Conservation (phyloP, 306 rosid genomes). For the Acacia melanoxylon region DNA sequence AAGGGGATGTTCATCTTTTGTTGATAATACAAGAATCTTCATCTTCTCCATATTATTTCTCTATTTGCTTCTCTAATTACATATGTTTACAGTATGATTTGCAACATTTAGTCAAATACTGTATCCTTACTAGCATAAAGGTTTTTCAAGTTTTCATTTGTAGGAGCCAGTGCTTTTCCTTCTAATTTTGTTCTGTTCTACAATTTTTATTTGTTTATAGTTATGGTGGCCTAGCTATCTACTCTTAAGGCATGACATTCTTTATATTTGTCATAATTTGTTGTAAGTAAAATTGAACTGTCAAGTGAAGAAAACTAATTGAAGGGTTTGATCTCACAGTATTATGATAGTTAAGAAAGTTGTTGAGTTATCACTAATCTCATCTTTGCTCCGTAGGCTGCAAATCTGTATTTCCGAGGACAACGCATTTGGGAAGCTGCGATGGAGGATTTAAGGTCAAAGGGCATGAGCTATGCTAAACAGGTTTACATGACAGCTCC, state of each 20-base stretch:
- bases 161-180: background rate
- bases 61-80: too few relatives aligned
- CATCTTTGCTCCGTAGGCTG: conserved; percentile 48
- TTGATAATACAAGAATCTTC: too few relatives aligned
- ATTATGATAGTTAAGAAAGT: conserved; percentile 6
- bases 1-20: too few relatives aligned
- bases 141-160: background rate
- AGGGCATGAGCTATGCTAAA: conserved; percentile 80
- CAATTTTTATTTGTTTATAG: background rate
- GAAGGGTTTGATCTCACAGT: conserved; percentile 5
- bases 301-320: background rate
- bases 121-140: background rate
- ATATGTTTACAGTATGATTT: conserved; percentile 3
- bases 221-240: background rate
- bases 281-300: background rate
- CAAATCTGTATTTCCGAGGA: conserved; percentile 72
- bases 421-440: conserved; percentile 86
- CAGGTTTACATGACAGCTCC: conserved; percentile 49
- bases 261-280: background rate
- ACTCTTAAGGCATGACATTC: conserved; percentile 1
- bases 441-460: conserved; percentile 70
- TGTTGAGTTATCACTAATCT: conserved; percentile 20
- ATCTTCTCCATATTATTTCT: too few relatives aligned
- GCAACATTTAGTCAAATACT: background rate
- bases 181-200: background rate